phyloP scores from a whole-genome alignment of 1,284 basidiomycete genomes.

The Ustilago shanxiensis region DNA sequence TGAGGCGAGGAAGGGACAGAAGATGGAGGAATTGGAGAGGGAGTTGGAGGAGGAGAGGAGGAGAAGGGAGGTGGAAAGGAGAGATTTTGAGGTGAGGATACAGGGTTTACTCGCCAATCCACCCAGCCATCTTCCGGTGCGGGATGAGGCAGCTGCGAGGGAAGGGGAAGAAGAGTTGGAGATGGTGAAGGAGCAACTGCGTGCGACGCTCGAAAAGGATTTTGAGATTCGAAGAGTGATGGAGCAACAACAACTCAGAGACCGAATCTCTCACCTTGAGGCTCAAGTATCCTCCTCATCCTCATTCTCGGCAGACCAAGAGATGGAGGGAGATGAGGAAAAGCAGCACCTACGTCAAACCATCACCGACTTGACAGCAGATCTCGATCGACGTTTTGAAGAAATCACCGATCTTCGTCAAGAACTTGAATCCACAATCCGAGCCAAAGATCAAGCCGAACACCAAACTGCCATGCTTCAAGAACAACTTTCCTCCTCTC shows the following conservation, averaged over 20 bases:
- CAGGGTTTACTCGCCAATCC: conserved; percentile 9
- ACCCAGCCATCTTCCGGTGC: not conserved
- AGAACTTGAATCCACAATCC: conserved; percentile 11
- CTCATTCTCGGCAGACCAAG: not conserved
- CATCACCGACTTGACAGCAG: conserved; percentile 19
- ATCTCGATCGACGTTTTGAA: conserved; percentile 33
- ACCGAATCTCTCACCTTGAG: conserved; percentile 17
- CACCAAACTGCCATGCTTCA: conserved; percentile 11
- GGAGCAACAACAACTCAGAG: conserved; percentile 22
- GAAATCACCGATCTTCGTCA: conserved; percentile 29
- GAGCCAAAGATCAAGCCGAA: conserved; percentile 4
- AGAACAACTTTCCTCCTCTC: conserved; percentile 8
- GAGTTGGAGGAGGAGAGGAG: conserved; percentile 34
- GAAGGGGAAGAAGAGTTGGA: conserved; percentile 7
- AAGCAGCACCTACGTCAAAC: not conserved
- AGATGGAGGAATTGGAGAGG: conserved; percentile 8
- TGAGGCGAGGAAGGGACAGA: not conserved
- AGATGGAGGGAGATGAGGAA: not conserved
- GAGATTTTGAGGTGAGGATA: conserved; percentile 40
- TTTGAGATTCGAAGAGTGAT: conserved; percentile 33
- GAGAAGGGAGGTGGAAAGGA: conserved; percentile 26
- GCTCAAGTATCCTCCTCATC: conserved; percentile 11
- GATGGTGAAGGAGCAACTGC: conserved; percentile 24
- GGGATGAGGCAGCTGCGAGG: not conserved
- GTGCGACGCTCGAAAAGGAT: conserved; percentile 36